Conservation (phyloP, 2,329 filamentous ascomycete species). For the Thyridium curvatum region DNA sequence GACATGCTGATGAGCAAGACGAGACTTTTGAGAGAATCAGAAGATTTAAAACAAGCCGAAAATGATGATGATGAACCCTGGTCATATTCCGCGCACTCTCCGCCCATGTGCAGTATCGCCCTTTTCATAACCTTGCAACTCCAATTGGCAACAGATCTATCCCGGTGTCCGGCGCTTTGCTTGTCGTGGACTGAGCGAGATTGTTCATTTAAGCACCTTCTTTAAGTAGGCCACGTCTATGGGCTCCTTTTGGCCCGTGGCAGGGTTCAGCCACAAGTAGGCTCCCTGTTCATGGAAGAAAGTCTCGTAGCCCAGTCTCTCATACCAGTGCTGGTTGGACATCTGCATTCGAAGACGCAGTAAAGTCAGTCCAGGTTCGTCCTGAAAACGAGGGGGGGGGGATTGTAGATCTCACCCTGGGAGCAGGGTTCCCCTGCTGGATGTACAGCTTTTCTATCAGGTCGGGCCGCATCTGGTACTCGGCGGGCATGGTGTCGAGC, state of each 20-base stretch:
- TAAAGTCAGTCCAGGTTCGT: background rate
- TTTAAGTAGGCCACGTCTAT: slow-evolving; percentile 15
- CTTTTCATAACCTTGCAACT: too few relatives aligned
- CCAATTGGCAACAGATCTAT: too few relatives aligned
- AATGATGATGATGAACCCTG: too few relatives aligned
- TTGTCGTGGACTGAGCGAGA: too few relatives aligned
- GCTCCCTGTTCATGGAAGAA: slow-evolving; percentile 8
- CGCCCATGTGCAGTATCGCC: too few relatives aligned
- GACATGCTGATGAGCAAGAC: too few relatives aligned
- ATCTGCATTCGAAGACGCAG: background rate
- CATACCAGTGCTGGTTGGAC: slow-evolving; percentile 23
- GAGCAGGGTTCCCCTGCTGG: slow-evolving; percentile 15
- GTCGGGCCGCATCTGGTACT: slow-evolving; percentile 19
- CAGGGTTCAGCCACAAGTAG: slow-evolving; percentile 11
- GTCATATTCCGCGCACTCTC: too few relatives aligned
- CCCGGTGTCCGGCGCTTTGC: too few relatives aligned
- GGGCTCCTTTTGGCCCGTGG: slow-evolving; percentile 4
- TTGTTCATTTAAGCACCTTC: slow-evolving; percentile 10
- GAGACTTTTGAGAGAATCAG: too few relatives aligned
- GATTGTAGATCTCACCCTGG: slow-evolving; percentile 14
- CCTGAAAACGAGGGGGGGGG: background rate
- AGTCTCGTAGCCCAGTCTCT: slow-evolving; percentile 17
- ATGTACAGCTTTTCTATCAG: slow-evolving; percentile 17
- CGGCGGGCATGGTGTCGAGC: slow-evolving; percentile 26
- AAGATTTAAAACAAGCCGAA: too few relatives aligned